phyloP scores from a whole-genome alignment of 208 protist genomes.

The Crithidia acanthocephali region DNA sequence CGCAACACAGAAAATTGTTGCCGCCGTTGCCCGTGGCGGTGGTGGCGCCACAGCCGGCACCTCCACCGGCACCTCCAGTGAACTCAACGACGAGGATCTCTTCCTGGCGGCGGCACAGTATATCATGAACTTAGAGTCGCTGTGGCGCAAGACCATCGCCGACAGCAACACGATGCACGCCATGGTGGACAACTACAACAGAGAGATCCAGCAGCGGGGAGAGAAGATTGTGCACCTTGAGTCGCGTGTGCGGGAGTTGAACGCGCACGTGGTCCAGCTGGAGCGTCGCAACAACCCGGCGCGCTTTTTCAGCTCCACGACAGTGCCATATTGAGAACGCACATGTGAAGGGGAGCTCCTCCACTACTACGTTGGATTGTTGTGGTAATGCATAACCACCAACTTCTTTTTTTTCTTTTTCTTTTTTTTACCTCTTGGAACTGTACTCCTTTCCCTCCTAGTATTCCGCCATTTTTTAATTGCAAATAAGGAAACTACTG shows the following conservation, averaged over 20 bases:
- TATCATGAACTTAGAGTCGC: conserved; percentile 63
- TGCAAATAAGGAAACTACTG: too few relatives aligned
- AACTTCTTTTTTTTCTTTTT: too few relatives aligned
- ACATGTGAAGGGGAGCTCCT: too few relatives aligned
- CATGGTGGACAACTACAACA: conserved; percentile 34
- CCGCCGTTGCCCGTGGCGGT: conserved; percentile 5
- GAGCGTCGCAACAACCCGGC: conserved; percentile 28
- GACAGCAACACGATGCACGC: conserved; percentile 51
- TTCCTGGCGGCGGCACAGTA: conserved; percentile 62
- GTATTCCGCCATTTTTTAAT: too few relatives aligned
- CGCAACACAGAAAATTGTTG: conserved; percentile 2
- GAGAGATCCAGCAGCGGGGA: conserved; percentile 44
- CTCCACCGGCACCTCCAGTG: neutral
- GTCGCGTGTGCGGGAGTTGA: conserved; percentile 43
- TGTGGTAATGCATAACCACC: too few relatives aligned
- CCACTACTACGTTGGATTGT: too few relatives aligned
- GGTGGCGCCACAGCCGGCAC: neutral
- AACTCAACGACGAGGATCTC: conserved; percentile 53
- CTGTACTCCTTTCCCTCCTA: too few relatives aligned
- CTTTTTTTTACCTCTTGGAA: too few relatives aligned
- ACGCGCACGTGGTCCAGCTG: conserved; percentile 37
- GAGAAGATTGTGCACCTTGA: conserved; percentile 53
- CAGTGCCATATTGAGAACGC: too few relatives aligned
- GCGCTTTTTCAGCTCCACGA: conserved; percentile 1
- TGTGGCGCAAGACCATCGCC: conserved; percentile 52